phyloP scores from a whole-genome alignment of 2,329 filamentous ascomycete species.

The Hypoxylon sp. region DNA sequence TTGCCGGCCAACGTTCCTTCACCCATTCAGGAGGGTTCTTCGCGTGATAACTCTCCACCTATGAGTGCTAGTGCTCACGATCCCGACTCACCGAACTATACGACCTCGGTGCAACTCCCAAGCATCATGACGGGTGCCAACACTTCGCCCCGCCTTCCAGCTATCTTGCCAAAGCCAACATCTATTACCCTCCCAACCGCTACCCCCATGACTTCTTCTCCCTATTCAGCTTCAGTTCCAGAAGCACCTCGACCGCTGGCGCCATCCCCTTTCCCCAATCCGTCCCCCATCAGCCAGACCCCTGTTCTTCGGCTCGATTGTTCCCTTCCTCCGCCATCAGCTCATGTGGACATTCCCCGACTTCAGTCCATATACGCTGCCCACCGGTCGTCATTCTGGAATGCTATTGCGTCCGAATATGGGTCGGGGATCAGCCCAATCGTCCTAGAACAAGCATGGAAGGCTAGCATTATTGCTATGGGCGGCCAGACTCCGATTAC shows the following conservation, averaged over 20 bases:
- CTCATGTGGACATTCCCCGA: conserved; percentile 73
- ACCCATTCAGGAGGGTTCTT: conserved; percentile 65
- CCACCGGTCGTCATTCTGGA: conserved; percentile 81
- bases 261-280: conserved; percentile 63
- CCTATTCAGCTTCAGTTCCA: conserved; percentile 60
- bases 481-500: conserved; percentile 65
- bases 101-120: conserved; percentile 65
- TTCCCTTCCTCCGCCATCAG: conserved; percentile 59
- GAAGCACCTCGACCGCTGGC: conserved; percentile 61
- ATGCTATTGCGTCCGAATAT: conserved; percentile 79
- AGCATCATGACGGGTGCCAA: conserved; percentile 65
- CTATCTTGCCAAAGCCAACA: conserved; percentile 77
- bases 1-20: conserved; percentile 65
- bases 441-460: conserved; percentile 80
- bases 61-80: conserved; percentile 63
- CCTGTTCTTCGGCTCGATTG: conserved; percentile 74
- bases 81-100: conserved; percentile 61
- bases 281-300: conserved; percentile 58
- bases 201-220: conserved; percentile 56
- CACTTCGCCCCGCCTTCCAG: conserved; percentile 67
- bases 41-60: conserved; percentile 66
- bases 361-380: conserved; percentile 79
- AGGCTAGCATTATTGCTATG: conserved; percentile 61
- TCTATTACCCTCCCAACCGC: conserved; percentile 63
- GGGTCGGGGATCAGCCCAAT: conserved; percentile 73